Percentiles rank a stretch among this genome's conserved stretches.
These are phyloP conservation scores for Candida ipomoeae DNA, from an alignment of 805 yeast species.

Conservation along the genomic window DNA sequence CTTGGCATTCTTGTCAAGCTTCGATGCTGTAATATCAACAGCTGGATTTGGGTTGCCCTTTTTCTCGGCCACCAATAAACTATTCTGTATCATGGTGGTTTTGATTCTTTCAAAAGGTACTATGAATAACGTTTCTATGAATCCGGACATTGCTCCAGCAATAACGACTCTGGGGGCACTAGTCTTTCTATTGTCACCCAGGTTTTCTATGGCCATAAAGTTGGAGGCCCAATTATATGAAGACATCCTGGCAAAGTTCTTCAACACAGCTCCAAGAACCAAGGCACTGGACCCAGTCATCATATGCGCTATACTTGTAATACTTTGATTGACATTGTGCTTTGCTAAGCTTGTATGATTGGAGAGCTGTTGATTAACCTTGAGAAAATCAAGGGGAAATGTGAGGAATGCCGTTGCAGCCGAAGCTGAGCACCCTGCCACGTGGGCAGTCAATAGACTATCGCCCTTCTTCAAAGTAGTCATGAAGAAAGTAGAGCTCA, in stretches of 20 bases:
- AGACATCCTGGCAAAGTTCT: constrained; percentile 68
- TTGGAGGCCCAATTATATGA: constrained; percentile 72
- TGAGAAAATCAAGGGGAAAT: constrained; percentile 68
- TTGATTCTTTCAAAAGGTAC: constrained; percentile 90
- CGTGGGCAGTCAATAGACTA: constrained; percentile 52
- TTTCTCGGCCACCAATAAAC: constrained; percentile 27
- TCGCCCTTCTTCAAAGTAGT: constrained; percentile 15
- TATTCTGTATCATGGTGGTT: constrained; percentile 73
- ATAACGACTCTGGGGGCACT: constrained; percentile 77
- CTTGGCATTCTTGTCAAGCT: constrained; percentile 22
- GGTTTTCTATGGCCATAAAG: constrained; percentile 51
- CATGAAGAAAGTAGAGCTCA: constrained; percentile 2
- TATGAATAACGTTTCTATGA: constrained; percentile 73
- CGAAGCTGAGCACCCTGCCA: constrained; percentile 61
- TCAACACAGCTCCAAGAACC: constrained; percentile 67
- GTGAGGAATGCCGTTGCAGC: constrained; percentile 58
- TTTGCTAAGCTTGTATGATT: constrained; percentile 37
- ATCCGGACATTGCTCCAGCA: constrained; percentile 83
- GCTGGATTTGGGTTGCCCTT: constrained; percentile 18
- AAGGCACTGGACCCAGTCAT: constrained; percentile 69
- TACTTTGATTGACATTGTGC: constrained; percentile 31
- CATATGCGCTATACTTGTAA: constrained; percentile 32
- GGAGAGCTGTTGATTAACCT: constrained; percentile 60
- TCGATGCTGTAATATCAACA: constrained; percentile 27
- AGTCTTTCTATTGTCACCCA: constrained; percentile 48